Base-by-base conservation (phyloP, 768 basidiomycete genomes). In the Lyophyllum shimeji region DNA sequence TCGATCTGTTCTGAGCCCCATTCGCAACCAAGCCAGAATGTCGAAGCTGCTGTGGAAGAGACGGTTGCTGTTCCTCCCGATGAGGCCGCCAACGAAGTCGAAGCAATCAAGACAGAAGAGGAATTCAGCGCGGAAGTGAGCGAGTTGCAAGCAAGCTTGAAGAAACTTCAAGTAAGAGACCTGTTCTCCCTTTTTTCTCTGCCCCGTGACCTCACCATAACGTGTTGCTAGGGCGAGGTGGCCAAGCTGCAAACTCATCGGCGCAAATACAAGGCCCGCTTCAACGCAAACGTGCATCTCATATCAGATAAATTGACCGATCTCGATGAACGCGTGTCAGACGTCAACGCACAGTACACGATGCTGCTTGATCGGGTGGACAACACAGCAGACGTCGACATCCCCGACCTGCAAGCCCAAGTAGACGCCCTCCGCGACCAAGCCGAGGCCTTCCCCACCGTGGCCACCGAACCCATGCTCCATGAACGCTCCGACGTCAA, bases 221-320 rank as follows among this genome's bases (percentile, higher is more conserved):
- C n/a, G 43, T 24, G 27, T 34, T 46, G 54, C n/a, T 55, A 76
- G 74, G 51, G 56, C 23, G 76, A 77, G 45, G 68, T 81, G 1
- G 53, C 60, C 15, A 71, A 71, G 53, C 73, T 81, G 8, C 74
- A 77, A 11, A 44, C 53, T 13, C 74, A 76, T 49, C 66, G 74
- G 11, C 72, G 71, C 52, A 74, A 75, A 51, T 76, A 75, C 62
- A 75, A 75, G 60, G 60, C 67, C 13, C 71, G 75, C 15, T 79
- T 78, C 66, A 76, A 78, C 50, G 56, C 69, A 17, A 74, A 73
- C 51, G 68, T 78, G 1, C 69, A 74, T 44, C 63, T 71, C 25
- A 72, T 78, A 21, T 68, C 75, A 7, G 71, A 71, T 18, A 76
- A 74, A 61, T 66, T 81, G 18, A 59, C 64, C 40, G 68, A 70